phyloP scores from a whole-genome alignment of 148 eudicot genomes.

The Limonium bicolor region DNA sequence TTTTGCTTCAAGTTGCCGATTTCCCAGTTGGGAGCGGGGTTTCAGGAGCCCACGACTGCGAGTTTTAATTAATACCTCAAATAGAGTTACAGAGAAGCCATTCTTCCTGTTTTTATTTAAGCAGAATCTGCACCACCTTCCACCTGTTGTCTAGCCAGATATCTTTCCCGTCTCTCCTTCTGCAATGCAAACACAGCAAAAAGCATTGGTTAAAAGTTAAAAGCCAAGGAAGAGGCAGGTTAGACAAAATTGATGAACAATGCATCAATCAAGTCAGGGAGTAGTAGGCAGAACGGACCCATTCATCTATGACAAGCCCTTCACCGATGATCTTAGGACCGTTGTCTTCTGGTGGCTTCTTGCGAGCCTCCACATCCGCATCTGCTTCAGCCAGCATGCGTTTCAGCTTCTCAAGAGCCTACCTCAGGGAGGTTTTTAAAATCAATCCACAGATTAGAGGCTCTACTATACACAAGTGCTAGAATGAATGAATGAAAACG shows the following conservation, averaged over 20 bases:
- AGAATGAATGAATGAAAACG: not conserved
- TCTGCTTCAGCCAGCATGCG: constrained; percentile 78
- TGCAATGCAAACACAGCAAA: constrained; percentile 12
- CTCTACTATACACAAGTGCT: too few species aligned
- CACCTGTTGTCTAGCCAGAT: constrained; percentile 71
- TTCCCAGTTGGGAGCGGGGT: too few species aligned
- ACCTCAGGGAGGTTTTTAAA: not conserved
- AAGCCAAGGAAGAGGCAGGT: not conserved
- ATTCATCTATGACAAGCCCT: constrained; percentile 87
- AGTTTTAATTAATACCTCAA: too few species aligned
- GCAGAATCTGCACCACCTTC: constrained; percentile 48
- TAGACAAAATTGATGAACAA: not conserved
- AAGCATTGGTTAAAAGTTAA: not conserved
- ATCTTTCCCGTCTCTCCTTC: constrained; percentile 84
- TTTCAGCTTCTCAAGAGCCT: constrained; percentile 72
- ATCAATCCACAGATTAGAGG: too few species aligned
- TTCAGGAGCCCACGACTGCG: too few species aligned
- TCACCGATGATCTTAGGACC: constrained; percentile 55
- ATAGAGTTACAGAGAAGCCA: too few species aligned
- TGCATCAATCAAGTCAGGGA: not conserved
- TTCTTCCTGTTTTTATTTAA: constrained; percentile 4
- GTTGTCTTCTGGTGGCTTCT: constrained; percentile 57
- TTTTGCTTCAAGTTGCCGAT: too few species aligned
- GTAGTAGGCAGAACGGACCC: constrained; percentile 30
- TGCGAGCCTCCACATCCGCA: constrained; percentile 51